A percentile compares a stretch with the other conserved stretches of the same genome.
Evolutionary conservation across 371 early-diverging fungal species (phyloP).

Genomic region (Mucor plumbeus): DNA sequence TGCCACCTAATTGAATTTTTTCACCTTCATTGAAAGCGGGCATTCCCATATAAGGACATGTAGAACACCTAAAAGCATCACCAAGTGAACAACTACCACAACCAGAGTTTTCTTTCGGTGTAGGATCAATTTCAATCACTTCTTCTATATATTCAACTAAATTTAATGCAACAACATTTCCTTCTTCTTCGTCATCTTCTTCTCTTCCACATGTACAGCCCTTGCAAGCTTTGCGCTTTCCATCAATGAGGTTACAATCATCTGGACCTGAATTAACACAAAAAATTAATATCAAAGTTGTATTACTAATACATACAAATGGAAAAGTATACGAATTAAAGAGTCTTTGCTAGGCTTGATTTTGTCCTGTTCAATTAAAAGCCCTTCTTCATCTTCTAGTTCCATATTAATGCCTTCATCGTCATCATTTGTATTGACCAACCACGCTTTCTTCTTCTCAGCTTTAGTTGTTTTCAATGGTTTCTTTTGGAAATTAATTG

Average conservation of each 20-base stretch:
- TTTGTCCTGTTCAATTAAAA: slow-evolving; percentile 45
- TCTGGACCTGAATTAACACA: slow-evolving; percentile 48
- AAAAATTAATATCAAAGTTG: not conserved
- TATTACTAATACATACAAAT: not conserved
- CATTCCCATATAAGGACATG: slow-evolving; percentile 98
- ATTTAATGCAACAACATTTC: slow-evolving; percentile 75
- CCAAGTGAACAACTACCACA: slow-evolving; percentile 94
- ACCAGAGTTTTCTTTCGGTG: slow-evolving; percentile 54
- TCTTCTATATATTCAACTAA: slow-evolving; percentile 56
- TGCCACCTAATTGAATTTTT: slow-evolving; percentile 82
- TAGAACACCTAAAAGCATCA: slow-evolving; percentile 99
- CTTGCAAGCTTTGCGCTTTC: slow-evolving; percentile 94
- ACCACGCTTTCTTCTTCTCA: slow-evolving; percentile 43
- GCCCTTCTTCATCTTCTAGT: not conserved
- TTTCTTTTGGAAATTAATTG: slow-evolving; percentile 45
- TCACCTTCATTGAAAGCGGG: slow-evolving; percentile 99
- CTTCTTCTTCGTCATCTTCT: slow-evolving; percentile 61
- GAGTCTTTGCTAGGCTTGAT: slow-evolving; percentile 73
- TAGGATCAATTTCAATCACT: slow-evolving; percentile 62
- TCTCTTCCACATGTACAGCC: slow-evolving; percentile 96
- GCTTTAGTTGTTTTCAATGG: slow-evolving; percentile 51
- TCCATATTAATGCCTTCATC: not conserved
- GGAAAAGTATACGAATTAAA: slow-evolving; percentile 32
- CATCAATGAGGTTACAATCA: slow-evolving; percentile 66
- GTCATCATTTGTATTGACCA: slow-evolving; percentile 70